These are phyloP conservation scores for Leishmania guyanensis DNA, from an alignment of 208 protist species.

Conservation along the genomic window DNA sequence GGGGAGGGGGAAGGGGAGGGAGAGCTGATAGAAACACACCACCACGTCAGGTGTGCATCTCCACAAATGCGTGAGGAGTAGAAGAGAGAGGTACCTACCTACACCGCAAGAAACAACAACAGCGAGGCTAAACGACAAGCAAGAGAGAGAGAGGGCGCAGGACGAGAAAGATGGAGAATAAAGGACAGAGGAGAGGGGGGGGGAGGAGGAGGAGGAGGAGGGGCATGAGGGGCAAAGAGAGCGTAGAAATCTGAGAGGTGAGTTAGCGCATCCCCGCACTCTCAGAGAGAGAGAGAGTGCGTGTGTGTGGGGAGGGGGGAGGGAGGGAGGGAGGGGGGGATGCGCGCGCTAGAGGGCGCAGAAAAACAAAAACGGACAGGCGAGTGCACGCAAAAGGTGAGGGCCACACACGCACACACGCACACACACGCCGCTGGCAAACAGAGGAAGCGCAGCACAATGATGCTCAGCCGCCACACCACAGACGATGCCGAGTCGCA, in stretches of 20 bases:
- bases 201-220: background rate
- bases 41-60: background rate
- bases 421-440: background rate
- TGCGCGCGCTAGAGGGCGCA: background rate
- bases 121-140: background rate
- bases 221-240: background rate
- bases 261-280: background rate
- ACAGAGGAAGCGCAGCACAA: background rate
- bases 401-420: background rate
- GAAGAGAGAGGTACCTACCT: background rate
- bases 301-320: too few relatives aligned
- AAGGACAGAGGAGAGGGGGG: background rate
- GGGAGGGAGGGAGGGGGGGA: background rate
- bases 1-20: background rate
- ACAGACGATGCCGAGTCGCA: too few relatives aligned
- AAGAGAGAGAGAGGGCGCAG: background rate
- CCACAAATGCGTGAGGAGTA: background rate
- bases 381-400: background rate
- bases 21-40: background rate
- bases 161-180: background rate
- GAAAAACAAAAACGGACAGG: background rate
- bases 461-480: too few relatives aligned
- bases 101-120: too few relatives aligned
- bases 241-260: background rate
- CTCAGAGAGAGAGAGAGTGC: too few relatives aligned